Conservation (phyloP, 441 rosid species). For the Dalechampia spathulata region DNA sequence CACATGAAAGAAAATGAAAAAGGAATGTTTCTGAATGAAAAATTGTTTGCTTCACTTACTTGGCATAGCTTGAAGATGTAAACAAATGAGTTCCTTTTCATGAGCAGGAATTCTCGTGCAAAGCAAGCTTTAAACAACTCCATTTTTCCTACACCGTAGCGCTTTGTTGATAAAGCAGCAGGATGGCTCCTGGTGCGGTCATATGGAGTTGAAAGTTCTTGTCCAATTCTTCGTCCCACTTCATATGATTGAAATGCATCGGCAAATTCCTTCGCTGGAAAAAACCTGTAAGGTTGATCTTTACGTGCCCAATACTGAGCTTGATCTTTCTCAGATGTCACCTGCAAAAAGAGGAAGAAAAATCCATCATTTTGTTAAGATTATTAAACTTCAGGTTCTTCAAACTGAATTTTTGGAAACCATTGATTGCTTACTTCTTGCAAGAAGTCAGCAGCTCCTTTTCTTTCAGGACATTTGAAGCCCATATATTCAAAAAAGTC, state of each 20-base stretch:
- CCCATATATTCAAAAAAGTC: conserved; percentile 53
- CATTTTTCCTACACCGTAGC: conserved; percentile 52
- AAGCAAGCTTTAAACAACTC: conserved; percentile 63
- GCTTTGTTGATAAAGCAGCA: conserved; percentile 55
- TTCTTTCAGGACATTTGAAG: conserved; percentile 59
- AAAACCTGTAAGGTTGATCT: conserved; percentile 50
- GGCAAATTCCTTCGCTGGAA: conserved; percentile 45
- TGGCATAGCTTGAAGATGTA: no score
- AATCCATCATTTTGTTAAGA: not conserved
- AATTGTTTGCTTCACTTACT: conserved; percentile 47
- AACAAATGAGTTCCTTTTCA: conserved; percentile 79
- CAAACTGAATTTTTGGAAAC: no score
- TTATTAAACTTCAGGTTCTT: no score
- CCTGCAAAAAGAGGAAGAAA: conserved; percentile 23
- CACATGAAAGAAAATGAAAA: no score
- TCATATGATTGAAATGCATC: conserved; percentile 67
- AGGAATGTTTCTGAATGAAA: no score
- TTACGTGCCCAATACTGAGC: conserved; percentile 45
- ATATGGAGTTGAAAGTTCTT: conserved; percentile 55
- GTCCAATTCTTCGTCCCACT: conserved; percentile 42
- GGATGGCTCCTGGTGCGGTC: conserved; percentile 71
- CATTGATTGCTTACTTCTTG: conserved; percentile 41
- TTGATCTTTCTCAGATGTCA: conserved; percentile 74
- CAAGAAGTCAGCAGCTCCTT: conserved; percentile 62
- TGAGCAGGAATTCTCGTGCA: conserved; percentile 62